Base-by-base conservation (phyloP, 495 filamentous ascomycete genomes). In the Hyaloscypha bicolor region DNA sequence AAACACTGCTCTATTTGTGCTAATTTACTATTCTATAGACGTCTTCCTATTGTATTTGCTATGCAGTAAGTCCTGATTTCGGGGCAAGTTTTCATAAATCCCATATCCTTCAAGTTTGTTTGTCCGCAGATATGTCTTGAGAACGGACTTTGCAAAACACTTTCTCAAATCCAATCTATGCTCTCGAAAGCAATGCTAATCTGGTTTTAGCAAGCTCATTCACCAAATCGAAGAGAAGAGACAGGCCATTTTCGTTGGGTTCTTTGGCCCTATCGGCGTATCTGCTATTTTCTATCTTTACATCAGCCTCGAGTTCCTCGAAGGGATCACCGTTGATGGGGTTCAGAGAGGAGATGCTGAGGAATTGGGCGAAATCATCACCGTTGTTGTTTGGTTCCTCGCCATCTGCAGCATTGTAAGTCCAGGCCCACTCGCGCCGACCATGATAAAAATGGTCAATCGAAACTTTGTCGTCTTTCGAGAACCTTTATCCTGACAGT, bases 231-330 rank as follows among this genome's bases (percentile, higher is more conserved):
- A 93, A 66, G 84, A 90, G 51, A 70, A 86, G 9, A 80, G 81
- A 11, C 91, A 96, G 67, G 92, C 93, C 3, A 79, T 88, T 2
- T 96, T 96, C 69, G 91, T 93, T 35, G 94, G 93, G 6, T 96
- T 96, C 81, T 97, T 97, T 71, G 94, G 94, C 0, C 94, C 93
- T 12, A 94, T 98, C 66, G 94, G 94, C n/a, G 92, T 97, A 6
- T 92, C 90, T 55, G 93, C 93, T 4, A 84, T 97, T 53, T 97
- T 96, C 77, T 97, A 97, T 74, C 83, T 97, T 25, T 94, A 92
- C 69, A 80, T 96, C 70, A 87, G 84, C 39, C 79, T 90, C 2
- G 90, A 94, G 51, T 96, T 91, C 68, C 69, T 92, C 16, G 71
- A 77, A 16, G 76, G 72, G 1, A 79, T 91, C 60, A 83, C 78